Evolutionary conservation across 257 asterid genomes (phyloP).

Genomic region (Capsicum rhomboideum): DNA sequence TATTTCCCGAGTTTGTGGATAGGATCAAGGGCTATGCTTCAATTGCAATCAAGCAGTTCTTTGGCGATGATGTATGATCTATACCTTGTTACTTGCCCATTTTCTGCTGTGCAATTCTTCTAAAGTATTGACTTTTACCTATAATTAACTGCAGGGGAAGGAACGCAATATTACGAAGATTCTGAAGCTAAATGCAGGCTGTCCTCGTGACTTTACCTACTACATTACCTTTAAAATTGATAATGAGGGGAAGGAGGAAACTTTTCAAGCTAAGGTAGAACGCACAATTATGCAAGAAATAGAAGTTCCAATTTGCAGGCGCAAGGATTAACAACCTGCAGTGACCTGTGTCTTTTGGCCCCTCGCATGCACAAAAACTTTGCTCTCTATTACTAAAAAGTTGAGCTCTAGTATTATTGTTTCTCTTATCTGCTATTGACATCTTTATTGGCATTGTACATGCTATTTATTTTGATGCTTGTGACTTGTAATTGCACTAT

Average conservation of each 20-base stretch:
- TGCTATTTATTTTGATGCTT: no score
- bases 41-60: neutral
- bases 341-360: no score
- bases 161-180: neutral
- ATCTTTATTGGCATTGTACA: no score
- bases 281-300: rapidly evolving
- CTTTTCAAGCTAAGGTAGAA: neutral
- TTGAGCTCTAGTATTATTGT: no score
- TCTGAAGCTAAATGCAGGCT: neutral
- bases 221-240: neutral
- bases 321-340: no score
- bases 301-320: neutral
- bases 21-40: neutral
- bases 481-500: no score
- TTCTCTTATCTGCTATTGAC: no score
- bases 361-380: no score
- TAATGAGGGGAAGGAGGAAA: neutral
- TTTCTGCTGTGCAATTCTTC: neutral
- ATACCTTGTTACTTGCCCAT: neutral
- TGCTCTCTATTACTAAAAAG: no score
- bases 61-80: neutral
- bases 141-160: neutral
- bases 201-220: neutral
- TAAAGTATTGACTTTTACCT: neutral
- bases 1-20: neutral